Evolutionary conservation across 2,329 filamentous ascomycete genomes (phyloP).

Genomic region (Lecanicillium sp.): DNA sequence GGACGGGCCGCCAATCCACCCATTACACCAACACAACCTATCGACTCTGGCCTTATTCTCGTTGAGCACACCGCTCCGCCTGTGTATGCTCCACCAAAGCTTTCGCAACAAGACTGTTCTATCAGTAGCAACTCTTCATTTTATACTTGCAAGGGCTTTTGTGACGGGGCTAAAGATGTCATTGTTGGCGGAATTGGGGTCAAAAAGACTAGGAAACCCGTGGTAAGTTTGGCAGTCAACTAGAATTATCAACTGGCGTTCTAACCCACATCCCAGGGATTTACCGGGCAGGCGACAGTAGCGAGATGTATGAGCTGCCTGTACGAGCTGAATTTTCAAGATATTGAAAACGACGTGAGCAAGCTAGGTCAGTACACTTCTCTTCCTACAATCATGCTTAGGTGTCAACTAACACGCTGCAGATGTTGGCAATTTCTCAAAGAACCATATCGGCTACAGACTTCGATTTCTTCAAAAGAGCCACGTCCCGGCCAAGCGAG

Average conservation of each 20-base stretch:
- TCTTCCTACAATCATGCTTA: no score
- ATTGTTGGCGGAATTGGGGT: constrained; percentile 40
- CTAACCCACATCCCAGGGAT: constrained; percentile 24
- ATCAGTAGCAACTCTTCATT: constrained; percentile 42
- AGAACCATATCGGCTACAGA: constrained; percentile 40
- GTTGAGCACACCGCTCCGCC: constrained; percentile 12
- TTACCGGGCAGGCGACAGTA: constrained; percentile 31
- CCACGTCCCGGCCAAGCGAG: constrained; percentile 39
- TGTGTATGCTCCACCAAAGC: neutral
- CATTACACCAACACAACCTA: constrained; percentile 1
- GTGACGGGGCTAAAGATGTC: constrained; percentile 44
- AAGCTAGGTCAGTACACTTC: constrained; percentile 36
- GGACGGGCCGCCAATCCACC: constrained; percentile 2
- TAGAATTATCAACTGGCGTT: neutral
- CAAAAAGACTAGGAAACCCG: constrained; percentile 42
- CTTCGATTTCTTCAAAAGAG: constrained; percentile 49
- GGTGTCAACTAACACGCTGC: no score
- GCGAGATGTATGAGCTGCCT: constrained; percentile 46
- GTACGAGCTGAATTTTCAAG: constrained; percentile 45
- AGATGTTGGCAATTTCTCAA: constrained; percentile 7
- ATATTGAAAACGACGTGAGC: constrained; percentile 44
- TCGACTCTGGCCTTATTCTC: constrained; percentile 15
- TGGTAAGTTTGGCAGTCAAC: constrained; percentile 17
- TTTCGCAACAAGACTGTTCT: constrained; percentile 25
- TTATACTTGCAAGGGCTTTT: constrained; percentile 46